Conservation (phyloP, 176 grass and related monocot species). For the Musa itinerans region DNA sequence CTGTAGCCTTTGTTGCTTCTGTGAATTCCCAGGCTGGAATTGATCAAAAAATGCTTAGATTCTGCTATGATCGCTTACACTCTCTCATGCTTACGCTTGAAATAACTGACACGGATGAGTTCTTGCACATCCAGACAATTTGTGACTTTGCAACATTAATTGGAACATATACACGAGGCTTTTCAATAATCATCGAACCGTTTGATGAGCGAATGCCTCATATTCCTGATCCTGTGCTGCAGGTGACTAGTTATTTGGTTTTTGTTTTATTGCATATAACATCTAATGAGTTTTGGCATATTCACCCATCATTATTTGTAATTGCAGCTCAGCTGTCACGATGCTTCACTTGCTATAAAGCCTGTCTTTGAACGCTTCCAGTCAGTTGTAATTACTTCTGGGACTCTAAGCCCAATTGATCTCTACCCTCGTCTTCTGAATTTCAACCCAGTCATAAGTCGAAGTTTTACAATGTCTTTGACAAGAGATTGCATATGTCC, state of each 20-base stretch:
- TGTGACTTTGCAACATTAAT: slow-evolving; percentile 91
- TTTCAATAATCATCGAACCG: slow-evolving; percentile 91
- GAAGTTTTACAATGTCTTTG: slow-evolving; percentile 95
- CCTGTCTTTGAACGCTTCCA: slow-evolving; percentile 91
- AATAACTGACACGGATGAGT: slow-evolving; percentile 84
- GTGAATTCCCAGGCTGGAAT: slow-evolving; percentile 81
- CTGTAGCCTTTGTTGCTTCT: slow-evolving; percentile 61
- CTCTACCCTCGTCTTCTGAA: slow-evolving; percentile 88
- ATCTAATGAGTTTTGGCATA: background rate
- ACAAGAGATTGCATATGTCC: slow-evolving; percentile 97
- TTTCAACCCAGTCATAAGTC: slow-evolving; percentile 95
- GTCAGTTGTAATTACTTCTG: slow-evolving; percentile 89
- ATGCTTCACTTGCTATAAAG: slow-evolving; percentile 90
- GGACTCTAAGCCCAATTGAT: slow-evolving; percentile 90
- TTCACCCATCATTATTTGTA: slow-evolving; percentile 28
- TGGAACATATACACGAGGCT: slow-evolving; percentile 77
- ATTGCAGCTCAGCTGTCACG: slow-evolving; percentile 93
- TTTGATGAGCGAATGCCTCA: slow-evolving; percentile 95
- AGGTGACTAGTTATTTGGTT: slow-evolving; percentile 34
- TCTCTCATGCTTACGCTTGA: slow-evolving; percentile 87
- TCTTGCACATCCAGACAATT: slow-evolving; percentile 83
- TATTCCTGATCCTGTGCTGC: slow-evolving; percentile 72
- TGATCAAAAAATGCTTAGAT: slow-evolving; percentile 93
- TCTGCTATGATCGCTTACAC: slow-evolving; percentile 82
- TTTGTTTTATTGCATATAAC: slow-evolving; percentile 13